These are phyloP conservation scores for Podila epigama DNA, from an alignment of 192 early-diverging fungal genomes.

Conservation along the genomic window DNA sequence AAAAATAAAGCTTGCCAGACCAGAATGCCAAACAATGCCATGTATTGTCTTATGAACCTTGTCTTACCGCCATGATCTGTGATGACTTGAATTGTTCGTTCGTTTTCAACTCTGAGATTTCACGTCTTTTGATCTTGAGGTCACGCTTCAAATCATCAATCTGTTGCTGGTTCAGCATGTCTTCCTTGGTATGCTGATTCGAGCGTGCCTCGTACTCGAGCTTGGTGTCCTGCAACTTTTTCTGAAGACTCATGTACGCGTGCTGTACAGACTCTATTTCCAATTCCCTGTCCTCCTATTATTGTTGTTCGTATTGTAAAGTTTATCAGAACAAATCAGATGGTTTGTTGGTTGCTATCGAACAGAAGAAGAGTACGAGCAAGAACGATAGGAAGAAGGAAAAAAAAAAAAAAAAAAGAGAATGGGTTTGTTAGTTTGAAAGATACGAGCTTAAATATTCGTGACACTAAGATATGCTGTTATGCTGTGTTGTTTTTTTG, in stretches of 20 bases:
- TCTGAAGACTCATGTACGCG: conserved; percentile 15
- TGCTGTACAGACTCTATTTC: conserved; percentile 22
- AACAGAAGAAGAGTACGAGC: no score
- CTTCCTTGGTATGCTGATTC: conserved; percentile 24
- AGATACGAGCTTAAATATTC: neutral
- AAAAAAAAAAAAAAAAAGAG: neutral
- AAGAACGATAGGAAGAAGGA: no score
- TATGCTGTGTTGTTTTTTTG: no score
- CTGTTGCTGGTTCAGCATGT: conserved; percentile 30
- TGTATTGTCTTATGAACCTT: neutral
- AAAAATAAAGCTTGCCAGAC: neutral
- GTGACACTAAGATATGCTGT: no score
- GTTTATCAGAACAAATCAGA: no score
- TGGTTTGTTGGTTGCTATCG: neutral
- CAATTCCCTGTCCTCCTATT: conserved; percentile 5
- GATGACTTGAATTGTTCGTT: conserved; percentile 24
- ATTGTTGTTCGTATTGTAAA: no score
- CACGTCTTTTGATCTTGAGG: conserved; percentile 14
- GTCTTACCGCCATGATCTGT: conserved; percentile 25
- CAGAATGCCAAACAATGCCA: neutral
- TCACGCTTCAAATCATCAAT: conserved; percentile 26
- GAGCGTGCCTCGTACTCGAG: conserved; percentile 29
- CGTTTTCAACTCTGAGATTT: conserved; percentile 15
- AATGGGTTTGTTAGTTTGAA: neutral
- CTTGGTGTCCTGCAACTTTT: conserved; percentile 20